Percentiles rank a stretch among this genome's conserved stretches.
Evolutionary conservation across 371 early-diverging fungal genomes (phyloP).

Genomic region (Rhizopus stolonifer): DNA sequence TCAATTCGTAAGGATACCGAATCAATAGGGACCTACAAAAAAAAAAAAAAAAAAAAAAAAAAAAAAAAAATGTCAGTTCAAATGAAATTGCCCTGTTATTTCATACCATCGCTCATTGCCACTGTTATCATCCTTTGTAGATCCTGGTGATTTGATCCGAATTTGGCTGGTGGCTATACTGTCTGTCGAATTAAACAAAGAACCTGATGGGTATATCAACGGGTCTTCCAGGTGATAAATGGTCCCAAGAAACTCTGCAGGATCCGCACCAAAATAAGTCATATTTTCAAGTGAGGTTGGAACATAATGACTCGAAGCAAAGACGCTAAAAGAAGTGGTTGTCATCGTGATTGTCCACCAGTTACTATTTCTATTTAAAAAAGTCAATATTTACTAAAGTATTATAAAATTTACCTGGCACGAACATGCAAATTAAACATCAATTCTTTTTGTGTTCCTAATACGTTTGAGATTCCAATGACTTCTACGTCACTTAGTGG

Average conservation of each 20-base stretch:
- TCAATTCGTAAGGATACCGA: conserved; percentile 63
- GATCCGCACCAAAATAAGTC: neutral
- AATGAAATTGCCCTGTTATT: neutral
- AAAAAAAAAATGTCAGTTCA: too few relatives aligned
- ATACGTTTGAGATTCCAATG: conserved; percentile 51
- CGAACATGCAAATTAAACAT: conserved; percentile 54
- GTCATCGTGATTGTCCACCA: conserved; percentile 46
- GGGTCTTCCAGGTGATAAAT: conserved; percentile 21
- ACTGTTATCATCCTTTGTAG: conserved; percentile 39
- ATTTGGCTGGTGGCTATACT: conserved; percentile 57
- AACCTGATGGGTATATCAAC: conserved; percentile 34
- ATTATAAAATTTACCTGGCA: conserved; percentile 21
- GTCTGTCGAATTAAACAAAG: conserved; percentile 23
- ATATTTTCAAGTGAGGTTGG: conserved; percentile 10
- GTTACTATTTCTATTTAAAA: conserved; percentile 42
- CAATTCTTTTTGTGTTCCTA: conserved; percentile 62
- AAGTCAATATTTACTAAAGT: too few relatives aligned
- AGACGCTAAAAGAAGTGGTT: conserved; percentile 22
- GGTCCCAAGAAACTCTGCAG: conserved; percentile 19
- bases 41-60: neutral
- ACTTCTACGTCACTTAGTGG: conserved; percentile 36
- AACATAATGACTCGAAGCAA: conserved; percentile 28
- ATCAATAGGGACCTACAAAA: conserved; percentile 50
- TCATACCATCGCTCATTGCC: conserved; percentile 50
- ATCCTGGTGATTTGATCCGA: conserved; percentile 61